phyloP scores from a whole-genome alignment of 1,284 basidiomycete species.

The Ceratobasidium sp. region DNA sequence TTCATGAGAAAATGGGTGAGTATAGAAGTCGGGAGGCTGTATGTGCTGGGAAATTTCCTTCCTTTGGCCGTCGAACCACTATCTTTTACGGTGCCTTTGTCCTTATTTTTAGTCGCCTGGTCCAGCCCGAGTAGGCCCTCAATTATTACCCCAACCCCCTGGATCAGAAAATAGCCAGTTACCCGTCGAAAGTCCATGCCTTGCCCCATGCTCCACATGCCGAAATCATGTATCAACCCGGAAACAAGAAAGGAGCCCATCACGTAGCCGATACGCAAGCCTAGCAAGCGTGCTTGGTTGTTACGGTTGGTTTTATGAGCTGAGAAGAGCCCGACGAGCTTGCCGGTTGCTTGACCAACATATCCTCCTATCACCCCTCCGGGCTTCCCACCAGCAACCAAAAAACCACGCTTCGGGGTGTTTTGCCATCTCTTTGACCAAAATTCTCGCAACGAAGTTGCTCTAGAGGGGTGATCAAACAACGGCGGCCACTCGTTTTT shows the following conservation, averaged over 20 bases:
- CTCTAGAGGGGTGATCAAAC: constrained; percentile 41
- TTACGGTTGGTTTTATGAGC: background rate
- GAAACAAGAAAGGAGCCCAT: constrained; percentile 69
- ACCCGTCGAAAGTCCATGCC: constrained; percentile 62
- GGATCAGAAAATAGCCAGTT: constrained; percentile 67
- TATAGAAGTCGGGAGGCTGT: background rate
- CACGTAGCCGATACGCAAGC: constrained; percentile 56
- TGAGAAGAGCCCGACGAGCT: background rate
- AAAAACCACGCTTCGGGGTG: constrained; percentile 40
- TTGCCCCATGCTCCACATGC: constrained; percentile 67
- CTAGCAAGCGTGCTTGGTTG: background rate
- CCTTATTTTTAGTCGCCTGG: background rate
- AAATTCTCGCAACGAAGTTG: constrained; percentile 47
- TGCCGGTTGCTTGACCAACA: background rate
- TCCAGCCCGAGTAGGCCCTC: constrained; percentile 55
- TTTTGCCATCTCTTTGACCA: constrained; percentile 49
- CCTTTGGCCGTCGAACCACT: background rate
- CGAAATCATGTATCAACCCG: constrained; percentile 66
- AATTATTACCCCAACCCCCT: constrained; percentile 63
- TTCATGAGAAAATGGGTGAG: background rate
- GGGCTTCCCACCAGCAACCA: constrained; percentile 16
- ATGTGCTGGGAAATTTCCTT: background rate
- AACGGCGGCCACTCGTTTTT: constrained; percentile 47
- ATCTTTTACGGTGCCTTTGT: background rate
- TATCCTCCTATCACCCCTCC: background rate